Evolutionary conservation across 202 grass and related monocot species (phyloP), one percentile per base, ranked within the genome.

Genomic region (Schoenoplectus tabernaemontani): DNA sequence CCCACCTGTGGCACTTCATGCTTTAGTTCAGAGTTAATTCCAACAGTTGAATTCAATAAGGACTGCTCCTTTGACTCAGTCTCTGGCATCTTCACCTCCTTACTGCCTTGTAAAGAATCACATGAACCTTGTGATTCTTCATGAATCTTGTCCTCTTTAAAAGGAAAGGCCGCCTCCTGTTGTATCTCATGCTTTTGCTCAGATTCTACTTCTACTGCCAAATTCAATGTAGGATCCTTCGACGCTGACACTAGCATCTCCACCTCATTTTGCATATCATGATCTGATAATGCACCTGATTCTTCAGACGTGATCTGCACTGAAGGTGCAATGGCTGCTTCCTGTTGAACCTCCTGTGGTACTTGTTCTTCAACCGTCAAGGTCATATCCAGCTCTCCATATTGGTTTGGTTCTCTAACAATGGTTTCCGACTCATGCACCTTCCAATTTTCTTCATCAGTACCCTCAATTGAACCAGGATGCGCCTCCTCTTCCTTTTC

Each of bases 251-350:
- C 13, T 20, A 48, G 47, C 15, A 36, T 32, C 30, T 56, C 47
- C 11, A 13, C 70, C 16, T 57, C 64, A 32, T 84, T 77, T 58
- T 81, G 71, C 48, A 80, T 7, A 46, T 79, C 78, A 44, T 20
- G 30, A 82, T 26, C 11, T 51, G 63, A 37, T 74, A 78, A 41
- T 41, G 50, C 33, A 30, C 80, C 71, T 46, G 74, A 69, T 26
- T 83, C 44, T 70, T 57, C 82, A n/a, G 41, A 9, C n/a, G 62
- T 72, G 77, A 69, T 59, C 71, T 54, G 81, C 66, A 84, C 48
- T 73, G 51, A 57, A 44, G 47, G 75, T 81, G 75, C 64, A 76
- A 72, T 47, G 43, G 58, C 67, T 59, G 65, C 53, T 33, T 82
- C 28, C 36, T 15, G 81, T 75, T 69, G 47, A 57, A 70, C 48